Base-by-base conservation (phyloP, 148 eudicot genomes). In the Cornus florida region DNA sequence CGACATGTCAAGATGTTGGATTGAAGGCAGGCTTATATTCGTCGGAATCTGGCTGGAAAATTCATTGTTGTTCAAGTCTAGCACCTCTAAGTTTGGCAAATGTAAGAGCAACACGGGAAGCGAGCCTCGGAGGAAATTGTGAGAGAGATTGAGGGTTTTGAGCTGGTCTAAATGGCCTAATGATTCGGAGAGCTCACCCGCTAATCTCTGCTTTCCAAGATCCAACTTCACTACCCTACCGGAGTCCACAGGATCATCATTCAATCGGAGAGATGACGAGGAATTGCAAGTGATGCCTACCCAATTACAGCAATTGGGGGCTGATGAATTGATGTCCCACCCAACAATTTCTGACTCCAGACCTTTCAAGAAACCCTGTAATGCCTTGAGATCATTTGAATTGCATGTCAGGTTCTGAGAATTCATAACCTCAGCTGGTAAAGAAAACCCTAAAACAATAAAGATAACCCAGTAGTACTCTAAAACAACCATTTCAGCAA, bases 291-390 rank as follows among this genome's bases (percentile, higher is more conserved):
- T 48, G 23, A 84, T 67, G 14, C 87, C 87, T 6, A 31, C 48
- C 84, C 87, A 84, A 32, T 75, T 75, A 33, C 87, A 84, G 76
- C 87, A 84, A 74, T 80, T 39, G 72, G 53, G n/a, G 17, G 83
- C 72, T 17, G 20, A 41, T 6, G 70, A 69, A 65, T 78, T 38
- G 57, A 16, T 24, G n/a, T 17, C 69, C 87, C 87, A 84, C 1
- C 82, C 84, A 35, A 43, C 38, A 19, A 84, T 65, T 10, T 28
- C 76, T 31, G 78, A 10, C 14, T 84, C 79, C 59, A 84, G 39
- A 23, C 65, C 75, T 33, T 10, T 16, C n/a, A 72, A 78, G 79
- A 84, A 84, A 19, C 71, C 65, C 33, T 31, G 19, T 0, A 81
- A 62, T 23, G 74, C 87, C 75, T 10, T 71, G 11, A 65, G 69